These are phyloP conservation scores for Rhinocladiella mackenziei DNA, from an alignment of 2,329 filamentous ascomycete species.

Conservation along the genomic window DNA sequence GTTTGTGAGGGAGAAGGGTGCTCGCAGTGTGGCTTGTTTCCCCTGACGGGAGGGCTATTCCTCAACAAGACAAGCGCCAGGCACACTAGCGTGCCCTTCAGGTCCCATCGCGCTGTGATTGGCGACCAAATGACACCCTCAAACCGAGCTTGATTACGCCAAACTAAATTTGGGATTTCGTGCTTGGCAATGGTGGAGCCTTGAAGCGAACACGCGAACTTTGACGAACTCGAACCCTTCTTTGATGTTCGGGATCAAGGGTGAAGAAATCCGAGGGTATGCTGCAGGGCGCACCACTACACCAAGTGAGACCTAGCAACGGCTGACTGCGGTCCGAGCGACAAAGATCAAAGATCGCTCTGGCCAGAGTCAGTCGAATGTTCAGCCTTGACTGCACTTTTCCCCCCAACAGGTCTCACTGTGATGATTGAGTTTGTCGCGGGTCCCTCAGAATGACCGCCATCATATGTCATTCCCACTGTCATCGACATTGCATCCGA, in stretches of 20 bases:
- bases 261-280: neutral
- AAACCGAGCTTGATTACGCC: neutral
- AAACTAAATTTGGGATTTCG: neutral
- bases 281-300: too few relatives aligned
- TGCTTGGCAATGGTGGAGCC: constrained; percentile 1
- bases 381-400: neutral
- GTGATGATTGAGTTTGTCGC: too few relatives aligned
- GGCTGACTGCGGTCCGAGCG: too few relatives aligned
- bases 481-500: constrained; percentile 16
- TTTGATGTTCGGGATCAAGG: neutral
- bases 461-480: constrained; percentile 8
- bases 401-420: too few relatives aligned
- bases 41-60: neutral
- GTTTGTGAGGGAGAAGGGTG: too few relatives aligned
- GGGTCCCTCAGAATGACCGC: too few relatives aligned
- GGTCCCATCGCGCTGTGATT: constrained; percentile 6
- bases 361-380: too few relatives aligned
- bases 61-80: constrained; percentile 4
- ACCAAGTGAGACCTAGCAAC: too few relatives aligned
- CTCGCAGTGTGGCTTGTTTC: constrained; percentile 18
- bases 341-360: too few relatives aligned
- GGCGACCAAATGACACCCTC: neutral
- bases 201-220: neutral
- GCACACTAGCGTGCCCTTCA: constrained; percentile 9
- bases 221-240: too few relatives aligned